Evolutionary conservation across 73 alveolate species (phyloP).

Genomic region (Paramecium sonneborni): DNA sequence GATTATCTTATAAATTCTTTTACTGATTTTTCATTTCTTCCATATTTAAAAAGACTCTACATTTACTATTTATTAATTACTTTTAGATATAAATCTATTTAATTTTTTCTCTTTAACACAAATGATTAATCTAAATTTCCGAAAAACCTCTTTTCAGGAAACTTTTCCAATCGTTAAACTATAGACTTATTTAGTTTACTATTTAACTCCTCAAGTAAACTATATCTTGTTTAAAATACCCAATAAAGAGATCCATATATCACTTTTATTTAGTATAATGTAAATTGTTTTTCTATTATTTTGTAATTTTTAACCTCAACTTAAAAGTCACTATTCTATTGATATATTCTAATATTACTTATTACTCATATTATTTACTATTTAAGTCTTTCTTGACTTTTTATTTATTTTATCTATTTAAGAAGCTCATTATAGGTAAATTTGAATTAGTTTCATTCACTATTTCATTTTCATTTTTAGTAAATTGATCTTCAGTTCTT

Average conservation of each 20-base stretch:
- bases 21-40: slow-evolving; percentile 6
- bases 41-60: slow-evolving; percentile 1
- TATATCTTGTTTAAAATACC: slow-evolving; percentile 34
- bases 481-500: not conserved
- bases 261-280: not conserved
- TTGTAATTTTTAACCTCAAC: not conserved
- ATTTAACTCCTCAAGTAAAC: not conserved
- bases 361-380: not conserved
- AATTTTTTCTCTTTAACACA: not conserved
- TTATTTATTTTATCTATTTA: not conserved
- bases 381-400: not conserved
- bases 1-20: slow-evolving; percentile 4
- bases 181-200: not conserved
- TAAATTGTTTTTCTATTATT: not conserved
- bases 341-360: not conserved
- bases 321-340: not conserved
- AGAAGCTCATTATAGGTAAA: not conserved
- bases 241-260: not conserved
- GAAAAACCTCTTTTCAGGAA: slow-evolving; percentile 9
- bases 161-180: not conserved
- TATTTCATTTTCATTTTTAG: not conserved
- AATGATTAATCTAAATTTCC: slow-evolving; percentile 1
- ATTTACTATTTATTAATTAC: not conserved
- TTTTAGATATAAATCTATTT: not conserved
- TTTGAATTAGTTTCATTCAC: not conserved